Base-by-base conservation (phyloP, 2,329 filamentous ascomycete species). In the Trichothecium roseum region DNA sequence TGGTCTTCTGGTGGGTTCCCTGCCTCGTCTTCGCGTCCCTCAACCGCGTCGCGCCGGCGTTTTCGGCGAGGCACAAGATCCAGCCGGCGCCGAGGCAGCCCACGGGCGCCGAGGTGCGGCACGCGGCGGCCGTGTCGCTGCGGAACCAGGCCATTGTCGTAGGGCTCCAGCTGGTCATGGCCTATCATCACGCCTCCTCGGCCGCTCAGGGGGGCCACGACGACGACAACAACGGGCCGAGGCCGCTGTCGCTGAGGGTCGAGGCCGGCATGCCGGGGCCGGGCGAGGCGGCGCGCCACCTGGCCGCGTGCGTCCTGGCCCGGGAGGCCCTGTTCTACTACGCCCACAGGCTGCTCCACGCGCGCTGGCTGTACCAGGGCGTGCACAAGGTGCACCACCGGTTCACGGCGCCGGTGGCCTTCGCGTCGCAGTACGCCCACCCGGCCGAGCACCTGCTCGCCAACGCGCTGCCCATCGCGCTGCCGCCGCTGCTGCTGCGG, bases 311-410 rank as follows among this genome's bases (percentile, higher is more conserved):
- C 36, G 42, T 62, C 3, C 41, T 64, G 7, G 41, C 61, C 7
- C 64, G 70, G 32, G 72, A 77, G 44, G 41, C 60, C 2, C 43
- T 70, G 14, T 76, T 76, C 52, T 76, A 76, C 54, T 72, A 72
- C 44, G 48, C 57, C 17, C 72, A 77, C 48, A 66, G 72, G 6
- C 44, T 69, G 3, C 54, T 77, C 4, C 72, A 76, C 50, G 46
- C 56, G 5, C 66, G 62, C 1, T 49, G 42, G 5, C 48, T 72
- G 5, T 76, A 75, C 54, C 50, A 50, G 9, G 51, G 51, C 22
- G 62, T 76, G 39, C 72, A 76, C 55, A 74, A 74, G 43, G 55
- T 55, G 16, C 72, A 77, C 45, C 72, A 76, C 53, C 55, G 55
- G 17, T 76, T 74, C 54, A 69, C 63, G 0, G 68, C 71, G 2